phyloP scores from a whole-genome alignment of 2,329 filamentous ascomycete species.

The Arthrobotrys conoides region DNA sequence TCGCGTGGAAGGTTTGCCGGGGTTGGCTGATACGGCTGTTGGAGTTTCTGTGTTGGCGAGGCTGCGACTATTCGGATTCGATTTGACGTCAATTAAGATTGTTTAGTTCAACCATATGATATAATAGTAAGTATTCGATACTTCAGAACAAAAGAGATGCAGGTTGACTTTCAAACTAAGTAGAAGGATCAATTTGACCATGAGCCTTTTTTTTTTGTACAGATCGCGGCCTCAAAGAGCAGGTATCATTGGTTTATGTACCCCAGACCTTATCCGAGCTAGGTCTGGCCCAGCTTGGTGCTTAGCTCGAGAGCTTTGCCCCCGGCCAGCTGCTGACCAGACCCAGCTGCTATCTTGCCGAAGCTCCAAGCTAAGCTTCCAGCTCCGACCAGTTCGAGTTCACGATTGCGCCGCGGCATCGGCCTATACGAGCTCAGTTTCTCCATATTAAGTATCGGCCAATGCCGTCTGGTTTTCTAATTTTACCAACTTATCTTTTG shows the following conservation, averaged over 20 bases:
- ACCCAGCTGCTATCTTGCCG: conserved; percentile 12
- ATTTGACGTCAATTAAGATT: too few species aligned
- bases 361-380: conserved; percentile 11
- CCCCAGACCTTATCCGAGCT: conserved; percentile 1
- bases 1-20: not conserved
- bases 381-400: not conserved
- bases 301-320: not conserved
- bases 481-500: too few species aligned
- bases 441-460: not conserved
- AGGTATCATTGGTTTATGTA: conserved; percentile 16
- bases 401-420: conserved; percentile 17
- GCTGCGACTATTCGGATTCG: not conserved
- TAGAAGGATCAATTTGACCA: not conserved
- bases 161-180: not conserved
- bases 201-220: not conserved
- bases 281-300: not conserved
- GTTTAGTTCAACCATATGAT: not conserved
- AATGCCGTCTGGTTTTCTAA: conserved; percentile 1
- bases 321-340: conserved; percentile 6
- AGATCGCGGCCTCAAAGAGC: conserved; percentile 5
- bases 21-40: not conserved
- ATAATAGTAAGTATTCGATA: not conserved
- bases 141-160: not conserved
- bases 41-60: conserved; percentile 37
- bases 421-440: not conserved